phyloP scores from a whole-genome alignment of 2,329 filamentous ascomycete genomes.

The Didymellaceae sp. region DNA sequence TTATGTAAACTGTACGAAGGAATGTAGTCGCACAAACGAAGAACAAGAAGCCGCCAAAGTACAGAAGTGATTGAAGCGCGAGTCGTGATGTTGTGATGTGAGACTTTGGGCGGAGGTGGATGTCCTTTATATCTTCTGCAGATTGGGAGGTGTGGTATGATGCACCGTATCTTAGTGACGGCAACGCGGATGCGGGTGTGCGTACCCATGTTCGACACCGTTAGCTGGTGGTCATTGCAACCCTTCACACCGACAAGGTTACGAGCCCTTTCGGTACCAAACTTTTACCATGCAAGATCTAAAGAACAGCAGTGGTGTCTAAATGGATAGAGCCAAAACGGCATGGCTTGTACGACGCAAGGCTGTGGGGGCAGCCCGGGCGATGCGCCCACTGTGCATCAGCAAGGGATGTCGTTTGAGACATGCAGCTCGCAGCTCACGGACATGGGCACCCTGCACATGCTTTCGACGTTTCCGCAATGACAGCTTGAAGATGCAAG shows the following conservation, averaged over 20 bases:
- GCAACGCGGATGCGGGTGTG: slow-evolving; percentile 23
- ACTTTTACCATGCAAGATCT: slow-evolving; percentile 11
- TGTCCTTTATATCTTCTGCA: slow-evolving; percentile 13
- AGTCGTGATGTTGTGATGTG: slow-evolving; percentile 4
- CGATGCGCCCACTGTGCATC: slow-evolving; percentile 14
- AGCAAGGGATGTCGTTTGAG: slow-evolving; percentile 25
- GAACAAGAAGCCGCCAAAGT: slow-evolving; percentile 11
- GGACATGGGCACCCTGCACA: slow-evolving; percentile 21
- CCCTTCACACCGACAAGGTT: slow-evolving; percentile 12
- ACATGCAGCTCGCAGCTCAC: slow-evolving; percentile 12
- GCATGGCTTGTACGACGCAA: slow-evolving; percentile 7
- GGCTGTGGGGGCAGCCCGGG: slow-evolving; percentile 14
- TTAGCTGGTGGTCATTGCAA: slow-evolving; percentile 18
- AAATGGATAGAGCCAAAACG: slow-evolving; percentile 6
- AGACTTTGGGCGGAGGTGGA: background rate
- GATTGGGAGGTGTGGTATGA: slow-evolving; percentile 3
- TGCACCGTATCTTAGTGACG: slow-evolving; percentile 17
- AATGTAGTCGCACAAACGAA: slow-evolving; percentile 2
- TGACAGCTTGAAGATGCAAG: slow-evolving; percentile 23
- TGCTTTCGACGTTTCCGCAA: slow-evolving; percentile 16
- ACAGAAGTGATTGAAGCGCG: slow-evolving; percentile 7
- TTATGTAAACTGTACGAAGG: slow-evolving; percentile 2
- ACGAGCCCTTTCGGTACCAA: slow-evolving; percentile 19
- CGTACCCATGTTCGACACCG: slow-evolving; percentile 9
- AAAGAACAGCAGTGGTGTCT: slow-evolving; percentile 13